phyloP scores from a whole-genome alignment of 768 basidiomycete species.

The Amanita exitialis region DNA sequence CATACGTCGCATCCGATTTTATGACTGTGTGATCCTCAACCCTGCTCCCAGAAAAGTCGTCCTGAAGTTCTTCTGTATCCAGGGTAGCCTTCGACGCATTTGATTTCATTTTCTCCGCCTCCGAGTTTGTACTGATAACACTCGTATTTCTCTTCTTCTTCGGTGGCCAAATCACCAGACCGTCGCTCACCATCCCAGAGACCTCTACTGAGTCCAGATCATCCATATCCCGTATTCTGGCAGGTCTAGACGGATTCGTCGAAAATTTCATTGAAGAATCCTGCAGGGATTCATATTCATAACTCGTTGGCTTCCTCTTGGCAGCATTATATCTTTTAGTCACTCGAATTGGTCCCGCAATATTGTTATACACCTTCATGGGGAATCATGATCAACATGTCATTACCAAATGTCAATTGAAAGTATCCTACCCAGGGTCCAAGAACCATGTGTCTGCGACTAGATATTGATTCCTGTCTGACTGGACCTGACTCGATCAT shows the following conservation, averaged over 20 bases:
- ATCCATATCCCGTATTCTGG: slow-evolving; percentile 27
- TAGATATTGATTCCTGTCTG: slow-evolving; percentile 33
- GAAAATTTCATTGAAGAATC: slow-evolving; percentile 31
- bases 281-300: slow-evolving; percentile 48
- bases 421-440: slow-evolving; percentile 40
- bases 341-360: slow-evolving; percentile 18
- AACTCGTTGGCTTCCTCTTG: slow-evolving; percentile 16
- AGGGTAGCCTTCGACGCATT: background rate
- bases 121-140: background rate
- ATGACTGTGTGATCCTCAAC: background rate
- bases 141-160: slow-evolving; percentile 4
- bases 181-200: slow-evolving; percentile 34
- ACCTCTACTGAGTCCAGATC: slow-evolving; percentile 39
- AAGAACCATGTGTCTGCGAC: slow-evolving; percentile 38
- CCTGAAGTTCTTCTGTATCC: background rate
- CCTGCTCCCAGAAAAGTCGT: background rate
- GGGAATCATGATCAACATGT: background rate
- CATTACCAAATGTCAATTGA: background rate
- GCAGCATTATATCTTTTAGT: slow-evolving; percentile 34
- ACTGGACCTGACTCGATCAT: slow-evolving; percentile 35
- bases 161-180: slow-evolving; percentile 38
- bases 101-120: background rate
- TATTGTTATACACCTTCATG: slow-evolving; percentile 15
- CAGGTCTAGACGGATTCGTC: slow-evolving; percentile 25
- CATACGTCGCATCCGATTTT: slow-evolving; percentile 4